Base-by-base conservation (phyloP, 306 rosid genomes). In the peach (Prunus persica) region DNA sequence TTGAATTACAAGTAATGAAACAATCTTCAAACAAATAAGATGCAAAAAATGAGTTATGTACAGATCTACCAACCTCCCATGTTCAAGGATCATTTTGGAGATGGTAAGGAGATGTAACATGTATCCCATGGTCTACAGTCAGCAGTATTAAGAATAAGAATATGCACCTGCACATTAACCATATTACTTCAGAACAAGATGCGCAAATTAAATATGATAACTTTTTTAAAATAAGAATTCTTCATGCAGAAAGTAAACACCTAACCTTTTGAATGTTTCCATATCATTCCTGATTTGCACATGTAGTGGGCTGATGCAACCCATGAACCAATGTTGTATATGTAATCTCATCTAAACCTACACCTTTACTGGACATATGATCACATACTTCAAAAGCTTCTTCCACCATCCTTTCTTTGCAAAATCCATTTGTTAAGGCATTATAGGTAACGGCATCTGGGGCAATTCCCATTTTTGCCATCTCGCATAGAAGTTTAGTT, bases 401-500 rank as follows among this genome's bases (percentile, higher is more conserved):
- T 60, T 60, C n/a, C 38, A 13, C 65, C 65, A 25, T 60, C 65
- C n/a, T 14, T 60, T 25, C 38, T 32, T 60, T 60, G 28, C 34
- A 60, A 60, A 60, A 60, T 60, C 65, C 65, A 60, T 60, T 60
- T 25, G 32, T 25, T 60, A 60, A 24, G 16, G n/a, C 19, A 60
- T 60, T 60, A 60, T 25, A 60, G 38, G 65, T 60, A 18, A 60
- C n/a, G 0, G 38, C 0, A 14, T 60, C 65, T 60, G 65, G 65
- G 38, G 25, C n/a, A 60, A 60, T 32, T 60, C 65, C 65, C 65
- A 60, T 25, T 13, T 27, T 25, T 60, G n/a, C 13, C 65, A 60
- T 60, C 65, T 60, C 65, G 6, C 34, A 60, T 25, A 60, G 65
- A 11, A 60, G 38, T 71, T 72, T 83, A 28, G 52, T 78, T 1